Evolutionary conservation across 2,329 filamentous ascomycete species (phyloP).

Genomic region (Pseudohalonectria lignicola): DNA sequence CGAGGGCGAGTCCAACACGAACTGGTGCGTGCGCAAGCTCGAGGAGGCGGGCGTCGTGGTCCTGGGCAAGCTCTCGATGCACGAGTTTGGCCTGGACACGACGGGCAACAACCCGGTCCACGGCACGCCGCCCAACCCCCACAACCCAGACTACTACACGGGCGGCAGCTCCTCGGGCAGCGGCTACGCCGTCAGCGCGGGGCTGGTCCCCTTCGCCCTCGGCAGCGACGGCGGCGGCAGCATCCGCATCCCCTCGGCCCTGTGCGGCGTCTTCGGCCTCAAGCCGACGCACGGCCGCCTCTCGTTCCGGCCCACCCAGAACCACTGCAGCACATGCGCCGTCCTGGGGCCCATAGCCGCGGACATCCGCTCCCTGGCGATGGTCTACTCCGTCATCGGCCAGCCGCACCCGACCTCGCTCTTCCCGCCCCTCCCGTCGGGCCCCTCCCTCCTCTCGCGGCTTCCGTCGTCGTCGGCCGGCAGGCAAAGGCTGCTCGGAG

Average conservation of each 20-base stretch:
- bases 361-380: conserved; percentile 54
- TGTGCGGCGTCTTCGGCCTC: conserved; percentile 64
- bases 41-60: conserved; percentile 61
- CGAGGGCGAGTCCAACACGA: conserved; percentile 33
- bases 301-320: conserved; percentile 47
- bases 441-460: conserved; percentile 7
- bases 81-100: conserved; percentile 65
- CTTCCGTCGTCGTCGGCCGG: neutral
- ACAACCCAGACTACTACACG: conserved; percentile 62
- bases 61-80: conserved; percentile 65
- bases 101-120: conserved; percentile 64
- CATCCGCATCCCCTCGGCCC: conserved; percentile 61
- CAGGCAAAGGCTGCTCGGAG: conserved; percentile 43
- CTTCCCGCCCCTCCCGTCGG: conserved; percentile 32
- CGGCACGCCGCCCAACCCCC: conserved; percentile 67
- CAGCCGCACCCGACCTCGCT: conserved; percentile 47
- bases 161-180: conserved; percentile 69
- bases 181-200: conserved; percentile 58
- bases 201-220: conserved; percentile 60
- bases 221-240: conserved; percentile 66
- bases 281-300: conserved; percentile 61
- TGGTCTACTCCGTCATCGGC: conserved; percentile 54
- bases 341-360: conserved; percentile 58
- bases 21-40: conserved; percentile 61
- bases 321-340: conserved; percentile 48